Base-by-base conservation (phyloP, 2,329 filamentous ascomycete species). In the Celoporthe dispersa region DNA sequence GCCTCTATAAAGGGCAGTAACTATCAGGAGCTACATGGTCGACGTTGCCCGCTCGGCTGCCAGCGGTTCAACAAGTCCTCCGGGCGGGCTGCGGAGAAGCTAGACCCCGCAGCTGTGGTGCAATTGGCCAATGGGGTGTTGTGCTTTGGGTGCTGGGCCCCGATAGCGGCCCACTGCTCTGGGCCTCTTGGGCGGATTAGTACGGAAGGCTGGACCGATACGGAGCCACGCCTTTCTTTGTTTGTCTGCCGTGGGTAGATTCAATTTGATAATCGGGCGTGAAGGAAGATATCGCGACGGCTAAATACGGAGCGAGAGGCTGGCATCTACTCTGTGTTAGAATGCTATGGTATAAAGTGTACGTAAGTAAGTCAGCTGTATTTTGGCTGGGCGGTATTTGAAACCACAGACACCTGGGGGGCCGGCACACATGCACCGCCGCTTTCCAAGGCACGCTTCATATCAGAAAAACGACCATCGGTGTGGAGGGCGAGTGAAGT, bases 91-190 rank as follows among this genome's bases (percentile, higher is more conserved):
- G 60, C 37, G 60, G 60, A 63, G 60, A 63, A 44, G 60, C 33
- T 25, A 8, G n/a, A 28, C 62, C 41, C 62, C 62, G 48, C 62
- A 33, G 14, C 7, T 16, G 41, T 28, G 41, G 16, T 63, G 37
- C 25, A 6, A 64, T 64, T 44, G 61, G 9, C 37, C 61, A 64
- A 64, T 64, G 14, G 9, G n/a, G 39, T 64, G 61, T 35, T 64
- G 41, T 31, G 39, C 39, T 48, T 64, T 5, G 9, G 31, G 35
- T 33, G n/a, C 39, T 35, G 37, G 19, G 7, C 60, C 35, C 62
- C 39, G 39, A 48, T 44, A n/a, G 39, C 62, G 62, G 62, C 60
- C 60, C 60, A 63, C 60, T 44, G 37, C 53, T 19, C 12, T 31
- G 53, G 53, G 28, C 25, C 53, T 31, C 53, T 55, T 5, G 19